Evolutionary conservation across 1,139 yeast genomes (phyloP).

Genomic region (Candida neerlandica): DNA sequence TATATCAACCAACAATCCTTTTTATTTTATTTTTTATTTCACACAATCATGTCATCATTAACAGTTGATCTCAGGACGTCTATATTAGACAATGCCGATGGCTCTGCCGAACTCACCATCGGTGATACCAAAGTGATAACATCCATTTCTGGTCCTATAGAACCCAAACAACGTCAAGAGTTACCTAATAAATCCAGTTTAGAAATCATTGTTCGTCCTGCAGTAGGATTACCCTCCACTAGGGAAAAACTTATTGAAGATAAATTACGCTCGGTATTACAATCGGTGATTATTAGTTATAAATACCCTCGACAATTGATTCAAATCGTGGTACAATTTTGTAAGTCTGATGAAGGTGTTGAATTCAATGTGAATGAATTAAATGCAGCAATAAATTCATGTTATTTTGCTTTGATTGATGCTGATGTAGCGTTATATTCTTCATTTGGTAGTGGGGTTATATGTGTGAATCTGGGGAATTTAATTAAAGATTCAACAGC

Average conservation of each 20-base stretch:
- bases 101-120: conserved; percentile 62
- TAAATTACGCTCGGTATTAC: conserved; percentile 62
- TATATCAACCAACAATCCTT: too few species aligned
- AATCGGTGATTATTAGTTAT: conserved; percentile 62
- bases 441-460: conserved; percentile 59
- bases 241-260: conserved; percentile 80
- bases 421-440: conserved; percentile 72
- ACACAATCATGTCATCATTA: background rate
- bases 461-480: conserved; percentile 35
- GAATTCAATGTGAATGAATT: conserved; percentile 57
- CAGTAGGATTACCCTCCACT: conserved; percentile 72
- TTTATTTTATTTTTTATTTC: too few species aligned
- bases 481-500: conserved; percentile 48
- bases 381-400: conserved; percentile 71
- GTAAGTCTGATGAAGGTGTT: conserved; percentile 43
- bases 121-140: conserved; percentile 53
- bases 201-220: conserved; percentile 82
- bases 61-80: conserved; percentile 28
- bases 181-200: conserved; percentile 76
- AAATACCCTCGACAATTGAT: conserved; percentile 82
- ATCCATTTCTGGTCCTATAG: conserved; percentile 90
- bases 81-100: conserved; percentile 66
- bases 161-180: conserved; percentile 82
- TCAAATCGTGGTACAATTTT: conserved; percentile 82
- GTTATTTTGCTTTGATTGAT: conserved; percentile 73